Conservation (phyloP, 768 basidiomycete genomes). For the Rhizopogon rudus region DNA sequence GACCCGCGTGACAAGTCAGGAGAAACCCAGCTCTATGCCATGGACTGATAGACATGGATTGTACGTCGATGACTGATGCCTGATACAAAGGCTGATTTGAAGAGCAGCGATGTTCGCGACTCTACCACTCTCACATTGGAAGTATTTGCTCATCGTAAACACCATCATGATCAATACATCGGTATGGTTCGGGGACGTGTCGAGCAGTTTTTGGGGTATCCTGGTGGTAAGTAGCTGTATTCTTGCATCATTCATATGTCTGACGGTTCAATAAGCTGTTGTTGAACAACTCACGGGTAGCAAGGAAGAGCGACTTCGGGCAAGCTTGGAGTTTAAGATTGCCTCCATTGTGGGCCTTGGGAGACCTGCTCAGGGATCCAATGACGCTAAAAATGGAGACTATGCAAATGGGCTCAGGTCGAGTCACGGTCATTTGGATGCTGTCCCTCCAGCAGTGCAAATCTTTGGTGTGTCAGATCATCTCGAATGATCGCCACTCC, state of each 20-base stretch:
- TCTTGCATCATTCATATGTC: not conserved
- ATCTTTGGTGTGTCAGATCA: not conserved
- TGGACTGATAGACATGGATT: not conserved
- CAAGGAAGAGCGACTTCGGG: not conserved
- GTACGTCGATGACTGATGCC: not conserved
- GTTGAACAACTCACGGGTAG: not conserved
- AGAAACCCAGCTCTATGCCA: not conserved
- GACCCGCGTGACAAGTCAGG: not conserved
- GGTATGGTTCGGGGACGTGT: not conserved
- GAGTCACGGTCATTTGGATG: not conserved
- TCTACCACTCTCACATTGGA: not conserved
- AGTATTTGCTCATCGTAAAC: slow-evolving; percentile 1
- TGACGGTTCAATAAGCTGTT: not conserved
- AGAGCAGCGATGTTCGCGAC: not conserved
- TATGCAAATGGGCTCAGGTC: no score
- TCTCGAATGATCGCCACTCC: no score
- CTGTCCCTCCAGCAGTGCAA: not conserved
- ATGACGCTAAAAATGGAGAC: no score
- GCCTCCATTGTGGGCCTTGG: no score
- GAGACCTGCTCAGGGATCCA: no score
- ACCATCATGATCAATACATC: not conserved
- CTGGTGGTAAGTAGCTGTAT: not conserved
- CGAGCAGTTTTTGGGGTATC: not conserved
- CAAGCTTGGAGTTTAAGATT: not conserved
- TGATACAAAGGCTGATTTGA: not conserved